phyloP scores from a whole-genome alignment of 306 rosid species.

The Gleditsia sinensis region DNA sequence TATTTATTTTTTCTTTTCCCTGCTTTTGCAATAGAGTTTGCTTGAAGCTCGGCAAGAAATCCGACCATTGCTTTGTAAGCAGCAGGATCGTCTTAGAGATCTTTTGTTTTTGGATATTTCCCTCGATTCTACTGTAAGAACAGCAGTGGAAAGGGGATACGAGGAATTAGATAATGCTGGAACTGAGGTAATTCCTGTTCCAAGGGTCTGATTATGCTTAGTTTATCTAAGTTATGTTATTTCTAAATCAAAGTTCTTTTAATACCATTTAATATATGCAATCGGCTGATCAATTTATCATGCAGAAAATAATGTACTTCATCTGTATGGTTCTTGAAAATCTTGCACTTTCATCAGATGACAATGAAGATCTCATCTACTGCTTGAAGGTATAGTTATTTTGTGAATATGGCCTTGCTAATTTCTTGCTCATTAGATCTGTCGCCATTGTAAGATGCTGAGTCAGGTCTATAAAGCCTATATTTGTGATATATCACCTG shows the following conservation, averaged over 20 bases:
- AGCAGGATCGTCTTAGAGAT: constrained; percentile 83
- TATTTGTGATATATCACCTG: constrained; percentile 6
- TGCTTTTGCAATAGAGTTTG: constrained; percentile 61
- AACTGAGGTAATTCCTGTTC: constrained; percentile 64
- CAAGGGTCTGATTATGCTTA: constrained; percentile 13
- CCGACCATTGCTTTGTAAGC: constrained; percentile 63
- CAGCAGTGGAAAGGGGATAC: constrained; percentile 89
- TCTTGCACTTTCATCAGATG: constrained; percentile 83
- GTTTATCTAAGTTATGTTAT: background rate
- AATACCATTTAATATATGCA: constrained; percentile 4
- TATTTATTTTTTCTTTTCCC: background rate
- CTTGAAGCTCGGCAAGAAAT: constrained; percentile 92
- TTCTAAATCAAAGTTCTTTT: background rate
- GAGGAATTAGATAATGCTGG: constrained; percentile 80
- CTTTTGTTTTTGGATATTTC: constrained; percentile 92
- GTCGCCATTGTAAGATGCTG: background rate
- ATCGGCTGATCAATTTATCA: constrained; percentile 38
- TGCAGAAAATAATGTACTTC: constrained; percentile 92
- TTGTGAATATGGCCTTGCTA: background rate
- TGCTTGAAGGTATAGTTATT: constrained; percentile 74
- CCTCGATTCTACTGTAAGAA: constrained; percentile 94
- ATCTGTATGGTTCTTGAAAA: constrained; percentile 80
- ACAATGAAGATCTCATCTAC: constrained; percentile 85
- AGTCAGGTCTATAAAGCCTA: background rate
- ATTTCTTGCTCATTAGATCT: background rate